phyloP scores from a whole-genome alignment of 495 filamentous ascomycete genomes.

The Aspergillus sclerotiicarbonarius region DNA sequence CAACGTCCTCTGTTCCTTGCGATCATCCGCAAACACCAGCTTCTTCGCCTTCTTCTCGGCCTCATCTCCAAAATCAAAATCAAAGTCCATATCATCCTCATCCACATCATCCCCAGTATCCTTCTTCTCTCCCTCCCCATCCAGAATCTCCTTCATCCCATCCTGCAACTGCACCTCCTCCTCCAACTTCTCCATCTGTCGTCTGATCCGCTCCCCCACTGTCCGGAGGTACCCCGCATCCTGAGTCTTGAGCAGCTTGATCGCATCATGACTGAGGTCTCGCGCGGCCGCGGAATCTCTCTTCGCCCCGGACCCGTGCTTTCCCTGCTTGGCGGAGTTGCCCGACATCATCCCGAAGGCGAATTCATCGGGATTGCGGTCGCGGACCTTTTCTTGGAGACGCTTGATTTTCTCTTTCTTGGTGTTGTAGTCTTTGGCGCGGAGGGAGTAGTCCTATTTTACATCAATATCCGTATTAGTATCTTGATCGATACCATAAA shows the following conservation, averaged over 20 bases:
- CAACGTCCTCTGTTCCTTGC: slow-evolving; percentile 47
- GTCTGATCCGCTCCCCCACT: slow-evolving; percentile 56
- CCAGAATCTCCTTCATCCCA: slow-evolving; percentile 30
- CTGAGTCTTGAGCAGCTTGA: slow-evolving; percentile 92
- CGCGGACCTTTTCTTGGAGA: slow-evolving; percentile 74
- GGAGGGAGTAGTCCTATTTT: slow-evolving; percentile 81
- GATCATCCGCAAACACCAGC: slow-evolving; percentile 56
- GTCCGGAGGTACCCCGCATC: slow-evolving; percentile 85
- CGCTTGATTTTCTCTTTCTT: slow-evolving; percentile 80
- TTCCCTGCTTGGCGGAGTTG: slow-evolving; percentile 51
- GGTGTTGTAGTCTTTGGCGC: slow-evolving; percentile 80
- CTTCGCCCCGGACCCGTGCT: slow-evolving; percentile 54
- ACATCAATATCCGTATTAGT: slow-evolving; percentile 18
- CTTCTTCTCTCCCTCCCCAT: slow-evolving; percentile 27
- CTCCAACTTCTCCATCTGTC: slow-evolving; percentile 59
- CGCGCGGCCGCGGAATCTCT: slow-evolving; percentile 36
- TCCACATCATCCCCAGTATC: slow-evolving; percentile 22
- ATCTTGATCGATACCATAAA: slow-evolving; percentile 2
- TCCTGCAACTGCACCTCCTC: slow-evolving; percentile 46
- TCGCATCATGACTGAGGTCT: slow-evolving; percentile 61
- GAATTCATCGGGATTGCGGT: slow-evolving; percentile 96
- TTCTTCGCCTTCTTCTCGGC: slow-evolving; percentile 37
- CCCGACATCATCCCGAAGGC: slow-evolving; percentile 82
- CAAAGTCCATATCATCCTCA: slow-evolving; percentile 31
- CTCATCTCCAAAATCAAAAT: slow-evolving; percentile 24